Evolutionary conservation across 2,329 filamentous ascomycete genomes (phyloP), one percentile per base, ranked within the genome.

Genomic region (Aspergillus fischeri): DNA sequence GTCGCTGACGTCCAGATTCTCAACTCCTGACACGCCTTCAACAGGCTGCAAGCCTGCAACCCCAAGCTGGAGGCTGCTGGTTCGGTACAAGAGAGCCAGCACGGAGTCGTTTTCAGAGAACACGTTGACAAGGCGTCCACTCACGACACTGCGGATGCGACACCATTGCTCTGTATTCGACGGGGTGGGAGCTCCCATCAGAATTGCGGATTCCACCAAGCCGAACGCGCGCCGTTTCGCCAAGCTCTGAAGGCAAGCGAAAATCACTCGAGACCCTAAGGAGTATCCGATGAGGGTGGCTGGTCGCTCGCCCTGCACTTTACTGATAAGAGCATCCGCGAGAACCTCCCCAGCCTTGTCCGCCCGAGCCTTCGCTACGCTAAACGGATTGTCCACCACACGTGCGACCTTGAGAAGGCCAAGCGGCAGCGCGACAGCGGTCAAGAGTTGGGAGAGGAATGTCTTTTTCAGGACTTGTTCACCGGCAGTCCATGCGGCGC

Each of bases 81-180:
- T 88, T 48, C 92, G 86, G 72, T 97, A 96, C 20, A 96, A 78
- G 70, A 96, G 93, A 1, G 86, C 92, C 1, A 97, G 84, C 32
- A 97, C 86, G 67, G 91, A 90, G 73, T 97, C 92, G 59, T 94
- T 92, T 53, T 88, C 86, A 1, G 90, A 93, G 74, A 88, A 96
- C 8, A 93, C 91, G 65, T 97, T 97, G 65, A 96, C 88, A 7
- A 96, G 81, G 56, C 89, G 84, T 2, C 92, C 92, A 1, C 87
- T 85, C 0, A 96, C 91, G 0, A 93, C 90, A 48, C 84, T 85
- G 29, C 91, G 85, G 63, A 96, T 85, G 41, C 84, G 80, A 48
- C 87, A 83, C 92, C 92, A 97, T 63, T 91, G 85, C 1, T 81
- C 80, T 0, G 83, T 75, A 48, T 88, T 83, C 0, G 88, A 90